These are phyloP conservation scores for Bothriochloa decipiens DNA, from an alignment of 176 grass and related monocot species.

Conservation along the genomic window DNA sequence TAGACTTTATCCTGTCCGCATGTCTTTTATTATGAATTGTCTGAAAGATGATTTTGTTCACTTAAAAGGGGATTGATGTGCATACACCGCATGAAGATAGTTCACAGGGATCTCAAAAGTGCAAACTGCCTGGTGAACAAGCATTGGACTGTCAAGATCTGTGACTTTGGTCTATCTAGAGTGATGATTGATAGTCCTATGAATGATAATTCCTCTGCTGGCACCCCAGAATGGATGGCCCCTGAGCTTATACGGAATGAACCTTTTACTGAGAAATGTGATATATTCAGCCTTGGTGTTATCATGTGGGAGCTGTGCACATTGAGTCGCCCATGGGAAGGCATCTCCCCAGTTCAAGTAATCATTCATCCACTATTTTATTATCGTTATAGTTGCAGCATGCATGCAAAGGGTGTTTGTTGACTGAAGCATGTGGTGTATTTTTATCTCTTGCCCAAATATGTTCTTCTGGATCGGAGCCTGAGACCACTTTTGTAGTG, in stretches of 20 bases:
- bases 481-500: neutral
- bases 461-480: neutral
- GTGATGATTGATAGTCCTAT: conserved; percentile 70
- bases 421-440: neutral
- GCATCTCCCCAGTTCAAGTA: conserved; percentile 90
- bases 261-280: conserved; percentile 96
- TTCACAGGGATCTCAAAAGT: conserved; percentile 98
- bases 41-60: conserved; percentile 43
- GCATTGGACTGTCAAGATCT: conserved; percentile 96
- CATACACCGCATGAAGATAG: conserved; percentile 98
- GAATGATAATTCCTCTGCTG: conserved; percentile 90
- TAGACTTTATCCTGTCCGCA: neutral
- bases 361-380: conserved; percentile 32
- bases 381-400: conserved; percentile 2
- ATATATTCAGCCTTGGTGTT: conserved; percentile 99
- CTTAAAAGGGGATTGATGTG: conserved; percentile 87
- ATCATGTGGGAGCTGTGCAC: conserved; percentile 99
- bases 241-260: conserved; percentile 95
- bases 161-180: conserved; percentile 95
- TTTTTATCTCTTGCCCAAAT: conserved; percentile 9
- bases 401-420: conserved; percentile 16
- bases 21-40: conserved; percentile 31
- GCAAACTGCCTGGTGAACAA: conserved; percentile 99
- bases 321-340: conserved; percentile 92
- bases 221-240: conserved; percentile 99